Evolutionary conservation across 2,329 filamentous ascomycete genomes (phyloP).

Genomic region (Penicillium janthinellum): DNA sequence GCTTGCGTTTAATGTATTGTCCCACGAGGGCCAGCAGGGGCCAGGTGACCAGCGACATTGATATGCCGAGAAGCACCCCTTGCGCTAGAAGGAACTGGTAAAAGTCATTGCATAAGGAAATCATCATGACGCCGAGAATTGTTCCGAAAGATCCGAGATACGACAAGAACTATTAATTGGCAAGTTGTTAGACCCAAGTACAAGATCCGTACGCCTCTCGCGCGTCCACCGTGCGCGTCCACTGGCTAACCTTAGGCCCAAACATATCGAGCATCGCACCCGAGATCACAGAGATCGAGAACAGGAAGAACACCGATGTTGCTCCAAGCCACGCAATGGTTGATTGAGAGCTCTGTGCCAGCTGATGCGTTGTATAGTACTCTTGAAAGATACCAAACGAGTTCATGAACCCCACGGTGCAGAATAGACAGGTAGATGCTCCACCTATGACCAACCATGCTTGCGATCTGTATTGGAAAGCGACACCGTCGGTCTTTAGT

Average conservation of each 20-base stretch:
- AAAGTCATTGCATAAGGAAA: constrained; percentile 38
- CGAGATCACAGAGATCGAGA: constrained; percentile 29
- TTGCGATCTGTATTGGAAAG: constrained; percentile 21
- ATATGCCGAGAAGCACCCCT: constrained; percentile 36
- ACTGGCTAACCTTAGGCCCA: constrained; percentile 27
- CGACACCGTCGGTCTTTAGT: background rate
- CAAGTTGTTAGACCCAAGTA: constrained; percentile 8
- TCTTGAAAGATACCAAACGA: constrained; percentile 41
- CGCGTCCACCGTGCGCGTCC: background rate
- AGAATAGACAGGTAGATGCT: constrained; percentile 35
- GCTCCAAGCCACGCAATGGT: constrained; percentile 41
- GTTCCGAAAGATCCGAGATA: constrained; percentile 30
- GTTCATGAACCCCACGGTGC: constrained; percentile 43
- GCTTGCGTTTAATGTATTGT: constrained; percentile 33
- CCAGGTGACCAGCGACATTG: constrained; percentile 32
- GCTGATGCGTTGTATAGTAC: constrained; percentile 32
- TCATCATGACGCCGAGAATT: constrained; percentile 41
- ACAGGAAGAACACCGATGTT: constrained; percentile 36
- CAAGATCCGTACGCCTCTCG: background rate
- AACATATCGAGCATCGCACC: constrained; percentile 37
- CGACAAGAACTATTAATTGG: constrained; percentile 28
- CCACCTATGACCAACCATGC: constrained; percentile 35
- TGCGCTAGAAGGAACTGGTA: constrained; percentile 46
- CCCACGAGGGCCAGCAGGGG: constrained; percentile 36
- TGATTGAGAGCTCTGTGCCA: constrained; percentile 30